phyloP scores from a whole-genome alignment of 495 filamentous ascomycete species.

The Neurospora sp. region DNA sequence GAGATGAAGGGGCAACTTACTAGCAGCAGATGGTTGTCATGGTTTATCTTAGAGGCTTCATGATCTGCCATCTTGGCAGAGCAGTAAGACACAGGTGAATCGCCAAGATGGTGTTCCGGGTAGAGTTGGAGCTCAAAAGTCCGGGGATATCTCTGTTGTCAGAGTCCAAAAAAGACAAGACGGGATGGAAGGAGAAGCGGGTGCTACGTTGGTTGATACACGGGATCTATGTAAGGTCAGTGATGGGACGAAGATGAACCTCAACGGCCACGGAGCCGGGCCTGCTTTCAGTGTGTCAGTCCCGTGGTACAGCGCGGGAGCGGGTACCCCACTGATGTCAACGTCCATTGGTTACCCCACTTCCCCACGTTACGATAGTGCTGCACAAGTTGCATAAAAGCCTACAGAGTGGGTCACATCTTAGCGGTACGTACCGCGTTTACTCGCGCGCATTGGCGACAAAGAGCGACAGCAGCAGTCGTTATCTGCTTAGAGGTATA shows the following conservation, averaged over 20 bases:
- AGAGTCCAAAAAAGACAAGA: neutral
- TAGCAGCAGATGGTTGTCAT: constrained; percentile 38
- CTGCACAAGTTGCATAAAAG: neutral
- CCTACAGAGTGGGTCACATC: neutral
- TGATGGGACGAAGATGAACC: neutral
- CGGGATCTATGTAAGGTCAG: neutral
- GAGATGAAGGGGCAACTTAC: constrained; percentile 17
- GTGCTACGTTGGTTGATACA: neutral
- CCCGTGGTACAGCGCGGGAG: neutral
- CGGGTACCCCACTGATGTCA: neutral
- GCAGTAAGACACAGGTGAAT: neutral
- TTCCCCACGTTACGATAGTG: neutral
- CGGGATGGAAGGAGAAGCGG: neutral
- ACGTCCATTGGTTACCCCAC: neutral
- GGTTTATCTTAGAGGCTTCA: constrained; percentile 35
- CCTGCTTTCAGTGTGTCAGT: neutral
- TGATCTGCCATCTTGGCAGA: constrained; percentile 32
- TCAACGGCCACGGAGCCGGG: neutral
- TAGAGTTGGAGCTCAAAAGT: neutral
- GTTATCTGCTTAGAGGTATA: neutral
- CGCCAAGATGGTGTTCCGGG: neutral
- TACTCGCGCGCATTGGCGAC: neutral
- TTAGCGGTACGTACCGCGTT: neutral
- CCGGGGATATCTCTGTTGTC: neutral
- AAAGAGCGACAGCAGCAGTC: neutral